Evolutionary conservation across 805 yeast species (phyloP), one percentile per base, ranked within the genome.

Genomic region (Metschnikowia baotianmanensis): DNA sequence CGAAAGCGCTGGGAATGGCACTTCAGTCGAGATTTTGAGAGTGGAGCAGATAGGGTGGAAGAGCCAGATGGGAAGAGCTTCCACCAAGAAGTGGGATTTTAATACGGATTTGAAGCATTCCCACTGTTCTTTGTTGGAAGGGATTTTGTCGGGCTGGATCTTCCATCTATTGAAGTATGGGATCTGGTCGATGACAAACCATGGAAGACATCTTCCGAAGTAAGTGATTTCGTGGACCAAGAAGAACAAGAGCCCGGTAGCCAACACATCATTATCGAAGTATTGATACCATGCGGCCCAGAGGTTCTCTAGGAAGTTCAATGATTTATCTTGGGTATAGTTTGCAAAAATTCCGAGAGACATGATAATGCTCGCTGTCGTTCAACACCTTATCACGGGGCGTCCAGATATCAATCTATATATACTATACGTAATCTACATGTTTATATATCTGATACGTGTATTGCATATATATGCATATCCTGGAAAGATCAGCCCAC

Each of bases 41-140:
- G 59, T 61, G 45, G 68, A 59, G 51, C 80, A 73, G 50, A 77
- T 50, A 16, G 83, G 83, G 51, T 77, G 83, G 67, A 77, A 77
- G 17, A 77, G 69, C 83, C 83, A 77, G 45, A 77, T 77, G 32
- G 83, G 83, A 40, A 77, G 65, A 1, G 77, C 82, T 56, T 77
- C 83, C 22, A 77, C 82, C 48, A 77, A 50, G 47, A 77, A 73
- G 50, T 77, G 83, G 12, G 78, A 74, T 42, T 68, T 74, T 34
- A 77, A 59, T 15, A 77, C 82, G n/a, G 78, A 63, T 53, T 77
- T 77, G 42, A 77, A 56, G 52, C 82, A 77, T 52, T 77, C 83
- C 81, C 81, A 77, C 53, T 77, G 83, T 55, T 77, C 83, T 50
- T 71, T 67, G 45, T 70, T 71, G 3, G 76, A 63, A 6, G 82